These are phyloP conservation scores for Pulveroboletus sp. DNA, from an alignment of 768 basidiomycete species.

Conservation along the genomic window DNA sequence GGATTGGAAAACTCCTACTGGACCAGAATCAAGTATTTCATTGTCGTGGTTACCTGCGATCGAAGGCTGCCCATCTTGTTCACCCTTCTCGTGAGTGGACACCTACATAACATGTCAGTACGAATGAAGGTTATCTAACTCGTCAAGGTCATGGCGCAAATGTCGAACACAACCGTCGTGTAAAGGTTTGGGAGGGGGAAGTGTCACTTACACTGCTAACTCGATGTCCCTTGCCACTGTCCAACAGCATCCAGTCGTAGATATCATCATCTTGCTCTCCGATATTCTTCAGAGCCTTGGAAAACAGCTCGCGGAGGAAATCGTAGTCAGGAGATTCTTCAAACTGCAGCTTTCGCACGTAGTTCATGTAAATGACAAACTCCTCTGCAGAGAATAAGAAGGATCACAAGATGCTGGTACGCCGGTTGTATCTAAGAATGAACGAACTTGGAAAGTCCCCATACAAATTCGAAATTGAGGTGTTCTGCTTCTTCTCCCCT, in stretches of 20 bases:
- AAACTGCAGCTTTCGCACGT: slow-evolving; percentile 96
- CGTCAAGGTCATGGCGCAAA: slow-evolving; percentile 35
- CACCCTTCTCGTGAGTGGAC: too few relatives aligned
- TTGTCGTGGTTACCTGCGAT: too few relatives aligned
- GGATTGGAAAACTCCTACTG: too few relatives aligned
- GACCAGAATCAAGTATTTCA: too few relatives aligned
- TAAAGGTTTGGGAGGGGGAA: background rate
- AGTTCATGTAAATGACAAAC: slow-evolving; percentile 98
- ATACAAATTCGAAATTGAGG: slow-evolving; percentile 85
- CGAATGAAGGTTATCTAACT: too few relatives aligned
- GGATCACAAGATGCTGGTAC: background rate
- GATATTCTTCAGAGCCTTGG: slow-evolving; percentile 83
- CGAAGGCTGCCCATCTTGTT: too few relatives aligned
- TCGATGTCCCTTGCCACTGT: slow-evolving; percentile 95
- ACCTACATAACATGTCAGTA: too few relatives aligned
- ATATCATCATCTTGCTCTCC: slow-evolving; percentile 89
- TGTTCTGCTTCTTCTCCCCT: slow-evolving; percentile 97
- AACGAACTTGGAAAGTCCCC: slow-evolving; percentile 88
- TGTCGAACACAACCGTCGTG: slow-evolving; percentile 18
- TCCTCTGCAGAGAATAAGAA: slow-evolving; percentile 52
- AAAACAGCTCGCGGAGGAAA: slow-evolving; percentile 91
- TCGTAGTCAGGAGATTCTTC: slow-evolving; percentile 98
- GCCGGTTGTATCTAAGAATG: background rate
- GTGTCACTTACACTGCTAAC: slow-evolving; percentile 62
- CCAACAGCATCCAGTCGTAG: slow-evolving; percentile 96